phyloP scores from a whole-genome alignment of 352 stramenopile species.

The Pythium volutum region DNA sequence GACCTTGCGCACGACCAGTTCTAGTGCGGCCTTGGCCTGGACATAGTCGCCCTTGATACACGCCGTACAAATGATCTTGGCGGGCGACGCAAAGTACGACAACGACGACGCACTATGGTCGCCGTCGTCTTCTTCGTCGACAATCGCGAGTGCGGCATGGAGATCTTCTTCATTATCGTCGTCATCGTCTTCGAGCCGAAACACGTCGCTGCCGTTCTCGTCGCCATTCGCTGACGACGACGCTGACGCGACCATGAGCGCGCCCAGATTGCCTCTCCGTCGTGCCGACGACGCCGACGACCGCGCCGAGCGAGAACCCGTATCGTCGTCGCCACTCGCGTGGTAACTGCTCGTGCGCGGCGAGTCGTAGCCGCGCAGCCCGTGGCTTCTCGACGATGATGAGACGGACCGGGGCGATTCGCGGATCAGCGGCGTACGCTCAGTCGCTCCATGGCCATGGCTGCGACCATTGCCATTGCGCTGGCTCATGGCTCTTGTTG shows the following conservation, averaged over 20 bases:
- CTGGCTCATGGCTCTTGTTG: constrained; percentile 4
- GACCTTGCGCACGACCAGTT: constrained; percentile 45
- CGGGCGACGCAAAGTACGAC: constrained; percentile 43
- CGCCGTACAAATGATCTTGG: constrained; percentile 61
- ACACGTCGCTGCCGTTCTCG: constrained; percentile 6
- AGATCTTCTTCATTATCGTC: constrained; percentile 1
- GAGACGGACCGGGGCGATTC: not conserved
- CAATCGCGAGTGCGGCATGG: not conserved
- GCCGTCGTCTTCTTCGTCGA: constrained; percentile 12
- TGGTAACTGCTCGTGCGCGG: not conserved
- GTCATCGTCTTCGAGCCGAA: constrained; percentile 27
- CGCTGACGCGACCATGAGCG: not conserved
- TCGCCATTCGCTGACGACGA: no score
- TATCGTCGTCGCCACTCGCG: not conserved
- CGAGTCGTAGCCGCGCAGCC: not conserved
- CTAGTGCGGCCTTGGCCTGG: constrained; percentile 61
- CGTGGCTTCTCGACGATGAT: not conserved
- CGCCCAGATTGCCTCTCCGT: constrained; percentile 8
- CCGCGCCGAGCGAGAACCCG: not conserved
- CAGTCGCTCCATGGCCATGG: constrained; percentile 21
- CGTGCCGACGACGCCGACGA: not conserved
- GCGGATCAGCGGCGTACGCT: constrained; percentile 67
- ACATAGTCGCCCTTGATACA: constrained; percentile 77
- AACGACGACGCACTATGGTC: not conserved
- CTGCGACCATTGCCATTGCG: not conserved